These are phyloP conservation scores for Plantago coronopus DNA, from an alignment of 305 asterid species.

Conservation along the genomic window DNA sequence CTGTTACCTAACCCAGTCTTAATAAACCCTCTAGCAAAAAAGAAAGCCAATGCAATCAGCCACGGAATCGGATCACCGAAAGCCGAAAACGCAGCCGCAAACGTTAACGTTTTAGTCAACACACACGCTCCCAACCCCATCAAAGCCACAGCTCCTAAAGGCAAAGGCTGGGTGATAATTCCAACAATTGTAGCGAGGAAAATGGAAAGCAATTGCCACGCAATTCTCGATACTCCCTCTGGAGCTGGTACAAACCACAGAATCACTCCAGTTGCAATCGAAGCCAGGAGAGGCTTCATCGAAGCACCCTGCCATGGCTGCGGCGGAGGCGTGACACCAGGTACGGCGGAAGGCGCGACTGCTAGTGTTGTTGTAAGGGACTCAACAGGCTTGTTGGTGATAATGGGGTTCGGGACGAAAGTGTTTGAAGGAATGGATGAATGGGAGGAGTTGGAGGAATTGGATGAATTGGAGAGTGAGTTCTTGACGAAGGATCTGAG, in stretches of 20 bases:
- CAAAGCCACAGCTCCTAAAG: slow-evolving; percentile 90
- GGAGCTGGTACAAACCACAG: slow-evolving; percentile 84
- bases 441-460: slow-evolving; percentile 3
- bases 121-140: slow-evolving; percentile 90
- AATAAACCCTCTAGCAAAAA: slow-evolving; percentile 92
- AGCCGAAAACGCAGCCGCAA: slow-evolving; percentile 90
- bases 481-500: slow-evolving; percentile 23
- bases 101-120: slow-evolving; percentile 73
- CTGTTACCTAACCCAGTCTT: slow-evolving; percentile 91
- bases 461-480: slow-evolving; percentile 18
- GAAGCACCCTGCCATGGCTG: slow-evolving; percentile 92
- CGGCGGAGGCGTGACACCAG: slow-evolving; percentile 28
- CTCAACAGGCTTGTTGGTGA: slow-evolving; percentile 20
- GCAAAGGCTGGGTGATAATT: slow-evolving; percentile 83
- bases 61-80: slow-evolving; percentile 97
- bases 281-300: slow-evolving; percentile 67
- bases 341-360: slow-evolving; percentile 28
- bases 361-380: too few relatives aligned
- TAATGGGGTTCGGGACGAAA: slow-evolving; percentile 7
- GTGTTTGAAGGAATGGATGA: slow-evolving; percentile 17
- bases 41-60: slow-evolving; percentile 89
- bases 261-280: slow-evolving; percentile 70
- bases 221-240: slow-evolving; percentile 60
- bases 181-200: slow-evolving; percentile 91
- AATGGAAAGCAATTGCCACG: slow-evolving; percentile 84